Evolutionary conservation across 805 yeast genomes (phyloP), one percentile per base, ranked within the genome.

Genomic region (Candida vartiovaarae): DNA sequence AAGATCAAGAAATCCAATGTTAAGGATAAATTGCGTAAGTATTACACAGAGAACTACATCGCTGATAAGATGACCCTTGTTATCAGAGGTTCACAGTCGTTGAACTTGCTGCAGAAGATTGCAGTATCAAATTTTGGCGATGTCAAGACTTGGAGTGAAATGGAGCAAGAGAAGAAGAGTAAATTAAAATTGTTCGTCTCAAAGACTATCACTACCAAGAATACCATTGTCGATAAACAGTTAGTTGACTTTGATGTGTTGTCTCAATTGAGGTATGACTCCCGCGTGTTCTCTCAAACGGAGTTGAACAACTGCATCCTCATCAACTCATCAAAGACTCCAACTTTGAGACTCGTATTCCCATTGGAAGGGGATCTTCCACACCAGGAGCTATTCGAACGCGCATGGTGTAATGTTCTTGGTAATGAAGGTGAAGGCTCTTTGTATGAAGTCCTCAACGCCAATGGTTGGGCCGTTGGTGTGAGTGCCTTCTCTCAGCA

Each of bases 351-450:
- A 44, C 40, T 81, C 4, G 41, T 68, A 20, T 80, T 77, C 57
- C 81, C 79, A 1, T 47, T 68, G 1, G 27, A 39, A 4, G 45
- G 34, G 11, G 23, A 38, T 1, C 3, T 36, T 1, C 23, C 38
- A 9, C 30, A 39, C 8, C 30, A 27, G 5, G 28, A 36, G 1
- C 29, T 36, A 6, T 68, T 64, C 37, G 61, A 65, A 29, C 59
- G 60, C 8, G 57, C 71, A 4, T 78, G 87, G 82, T 70, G 78
- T 42, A 74, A 74, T 38, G 42, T 82, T 0, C 61, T 82, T 40
- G 91, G 91, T 1, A 80, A 78, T 57, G 91, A 84, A 60, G 61
- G 78, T 4, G 44, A 50, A 2, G 72, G 72, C 0, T 75, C 87
- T 0, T 54, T 83, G 5, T 71, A 72, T 47, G 59, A 68, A 5